Conservation (phyloP, 768 basidiomycete genomes). For the Rhodocollybia butyracea region DNA sequence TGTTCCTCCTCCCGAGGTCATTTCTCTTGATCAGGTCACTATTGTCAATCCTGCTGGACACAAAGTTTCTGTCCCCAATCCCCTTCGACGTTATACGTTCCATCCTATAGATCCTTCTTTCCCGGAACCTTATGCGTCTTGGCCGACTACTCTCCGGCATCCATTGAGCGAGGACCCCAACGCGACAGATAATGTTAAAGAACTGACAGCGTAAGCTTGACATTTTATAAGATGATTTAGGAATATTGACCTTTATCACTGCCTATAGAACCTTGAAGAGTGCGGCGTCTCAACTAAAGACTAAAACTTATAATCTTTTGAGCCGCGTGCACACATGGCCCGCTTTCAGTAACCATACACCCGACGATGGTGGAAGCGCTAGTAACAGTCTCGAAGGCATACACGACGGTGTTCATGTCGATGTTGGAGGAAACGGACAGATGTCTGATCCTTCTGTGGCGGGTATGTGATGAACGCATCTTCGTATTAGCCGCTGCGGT, state of each 20-base stretch:
- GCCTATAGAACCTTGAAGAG: conserved; percentile 17
- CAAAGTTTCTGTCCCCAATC: conserved; percentile 22
- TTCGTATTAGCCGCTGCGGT: background rate
- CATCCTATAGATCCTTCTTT: conserved; percentile 30
- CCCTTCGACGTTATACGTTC: conserved; percentile 32
- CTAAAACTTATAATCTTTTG: conserved; percentile 35
- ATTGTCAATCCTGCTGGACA: conserved; percentile 31
- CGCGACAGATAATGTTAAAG: conserved; percentile 29
- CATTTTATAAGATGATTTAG: background rate
- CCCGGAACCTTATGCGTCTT: conserved; percentile 23
- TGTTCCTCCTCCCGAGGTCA: conserved; percentile 37
- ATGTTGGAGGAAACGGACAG: conserved; percentile 40
- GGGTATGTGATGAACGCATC: conserved; percentile 21
- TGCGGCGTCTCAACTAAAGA: conserved; percentile 23
- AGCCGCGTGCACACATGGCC: conserved; percentile 36
- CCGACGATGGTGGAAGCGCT: conserved; percentile 31
- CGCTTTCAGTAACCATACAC: conserved; percentile 44
- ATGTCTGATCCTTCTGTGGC: conserved; percentile 39
- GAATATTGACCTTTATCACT: background rate
- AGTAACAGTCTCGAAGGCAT: conserved; percentile 45
- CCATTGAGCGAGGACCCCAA: conserved; percentile 19
- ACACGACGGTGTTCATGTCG: conserved; percentile 45
- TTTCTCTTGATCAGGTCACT: conserved; percentile 26
- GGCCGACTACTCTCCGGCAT: conserved; percentile 33
- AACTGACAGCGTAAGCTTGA: conserved; percentile 23